A percentile compares a stretch with the other conserved stretches of the same genome.
These are phyloP conservation scores for Manihot esculenta DNA, from an alignment of 441 rosid genomes.

Conservation along the genomic window DNA sequence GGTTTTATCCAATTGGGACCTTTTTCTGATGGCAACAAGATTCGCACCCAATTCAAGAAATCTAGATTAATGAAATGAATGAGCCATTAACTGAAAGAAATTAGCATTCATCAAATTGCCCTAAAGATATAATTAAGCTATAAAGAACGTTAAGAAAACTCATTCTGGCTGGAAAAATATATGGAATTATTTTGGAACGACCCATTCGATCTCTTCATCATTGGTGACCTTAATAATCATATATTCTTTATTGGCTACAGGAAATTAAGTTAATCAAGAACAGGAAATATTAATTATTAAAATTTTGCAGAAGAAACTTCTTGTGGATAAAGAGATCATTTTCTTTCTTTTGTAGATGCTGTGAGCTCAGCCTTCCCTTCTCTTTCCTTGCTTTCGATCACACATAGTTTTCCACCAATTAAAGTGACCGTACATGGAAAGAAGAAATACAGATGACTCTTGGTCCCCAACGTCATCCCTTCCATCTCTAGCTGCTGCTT, in stretches of 20 bases:
- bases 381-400: background rate
- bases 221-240: no score
- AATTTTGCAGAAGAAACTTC: background rate
- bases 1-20: constrained; percentile 45
- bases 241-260: no score
- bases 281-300: no score
- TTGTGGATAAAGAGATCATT: background rate
- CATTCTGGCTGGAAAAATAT: no score
- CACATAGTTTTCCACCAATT: background rate
- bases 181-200: no score
- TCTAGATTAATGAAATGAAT: background rate
- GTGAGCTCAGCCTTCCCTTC: no score
- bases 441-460: constrained; percentile 14
- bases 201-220: no score
- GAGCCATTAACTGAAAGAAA: no score
- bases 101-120: no score
- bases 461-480: constrained; percentile 20
- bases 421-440: constrained; percentile 20
- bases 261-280: background rate
- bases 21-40: constrained; percentile 26
- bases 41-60: constrained; percentile 26
- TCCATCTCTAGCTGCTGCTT: background rate
- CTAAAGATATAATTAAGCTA: no score
- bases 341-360: no score
- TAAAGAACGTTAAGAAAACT: no score